Base-by-base conservation (phyloP, 1,284 basidiomycete genomes). In the Crepidotus sp. region DNA sequence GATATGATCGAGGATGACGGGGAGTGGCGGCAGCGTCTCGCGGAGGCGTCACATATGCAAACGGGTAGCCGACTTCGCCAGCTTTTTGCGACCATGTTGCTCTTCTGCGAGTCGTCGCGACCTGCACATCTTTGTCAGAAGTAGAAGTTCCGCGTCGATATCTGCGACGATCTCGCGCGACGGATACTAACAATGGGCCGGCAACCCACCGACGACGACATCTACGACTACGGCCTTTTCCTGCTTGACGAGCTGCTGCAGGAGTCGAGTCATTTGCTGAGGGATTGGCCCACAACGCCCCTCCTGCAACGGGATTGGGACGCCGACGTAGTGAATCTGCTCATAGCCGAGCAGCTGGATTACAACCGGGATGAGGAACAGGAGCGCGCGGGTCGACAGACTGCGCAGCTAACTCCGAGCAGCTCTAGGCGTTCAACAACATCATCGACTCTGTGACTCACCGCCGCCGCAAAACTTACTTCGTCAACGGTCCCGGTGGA, bases 1-100 rank as follows among this genome's bases (percentile, higher is more conserved):
- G 71, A 72, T 0, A 55, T 76, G 0, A 53, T 74, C 0, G 59
- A 70, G 36, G 64, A 71, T 59, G 69, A 74, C 57, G 54, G 56
- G 0, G 69, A 73, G 50, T 72, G 68, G 68, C 15, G 57, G 0
- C 45, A 51, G 3, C 71, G 70, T 45, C 53, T 74, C 0, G 21
- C 54, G 11, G 71, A 75, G 45, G 73, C 73, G 3, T 31, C 30
- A 4, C 30, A 31, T 0, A 68, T 72, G 58, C 61, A 69, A 29
- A 64, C 62, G 2, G 71, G 69, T 0, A 19, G 21, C 9, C 57
- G 55, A 1, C 61, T 74, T 0, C 59, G 63, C 0, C 53, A 58
- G 3, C 59, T 74, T 0, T 73, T 74, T 60, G 58, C 55, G 0
- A 66, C 62, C 2, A 57, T 74, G 2, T 58, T 73, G 0, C 40